Percentiles rank a stretch among this genome's conserved stretches.
phyloP scores from a whole-genome alignment of 805 yeast species.

The Candida maris region DNA sequence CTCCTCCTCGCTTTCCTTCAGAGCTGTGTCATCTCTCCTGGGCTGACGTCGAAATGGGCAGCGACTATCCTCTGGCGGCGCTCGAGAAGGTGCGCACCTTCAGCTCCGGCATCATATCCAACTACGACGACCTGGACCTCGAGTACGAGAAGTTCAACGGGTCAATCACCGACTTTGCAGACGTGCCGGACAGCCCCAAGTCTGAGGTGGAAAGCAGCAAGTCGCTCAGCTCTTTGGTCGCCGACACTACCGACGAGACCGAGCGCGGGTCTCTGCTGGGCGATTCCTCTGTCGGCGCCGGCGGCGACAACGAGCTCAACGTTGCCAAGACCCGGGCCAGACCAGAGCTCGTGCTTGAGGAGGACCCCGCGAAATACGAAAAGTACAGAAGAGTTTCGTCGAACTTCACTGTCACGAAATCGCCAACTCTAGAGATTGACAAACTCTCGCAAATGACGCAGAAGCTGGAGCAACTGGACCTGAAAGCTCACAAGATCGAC shows the following conservation, averaged over 20 bases:
- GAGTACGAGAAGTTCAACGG: slow-evolving; percentile 33
- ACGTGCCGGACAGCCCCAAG: slow-evolving; percentile 1
- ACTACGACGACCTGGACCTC: slow-evolving; percentile 27
- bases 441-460: slow-evolving; percentile 18
- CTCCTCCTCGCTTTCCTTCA: too few species aligned
- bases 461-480: slow-evolving; percentile 16
- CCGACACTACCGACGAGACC: slow-evolving; percentile 23
- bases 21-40: too few species aligned
- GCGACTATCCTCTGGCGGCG: neutral
- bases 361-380: slow-evolving; percentile 14
- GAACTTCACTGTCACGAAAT: slow-evolving; percentile 23
- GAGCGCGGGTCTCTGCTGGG: slow-evolving; percentile 11
- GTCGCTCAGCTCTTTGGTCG: slow-evolving; percentile 17
- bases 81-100: slow-evolving; percentile 16
- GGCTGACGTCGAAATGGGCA: too few species aligned
- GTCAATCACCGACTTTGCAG: slow-evolving; percentile 28
- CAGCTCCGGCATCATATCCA: slow-evolving; percentile 20
- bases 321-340: slow-evolving; percentile 19
- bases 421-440: slow-evolving; percentile 9
- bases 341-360: slow-evolving; percentile 15
- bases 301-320: slow-evolving; percentile 5
- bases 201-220: slow-evolving; percentile 5
- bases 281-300: slow-evolving; percentile 10
- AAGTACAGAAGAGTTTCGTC: slow-evolving; percentile 24
- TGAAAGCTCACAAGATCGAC: slow-evolving; percentile 26